A percentile compares a stretch with the other conserved stretches of the same genome.
Conservation (phyloP, 2,329 filamentous ascomycete genomes). For the Allantophomopsis cytisporea region DNA sequence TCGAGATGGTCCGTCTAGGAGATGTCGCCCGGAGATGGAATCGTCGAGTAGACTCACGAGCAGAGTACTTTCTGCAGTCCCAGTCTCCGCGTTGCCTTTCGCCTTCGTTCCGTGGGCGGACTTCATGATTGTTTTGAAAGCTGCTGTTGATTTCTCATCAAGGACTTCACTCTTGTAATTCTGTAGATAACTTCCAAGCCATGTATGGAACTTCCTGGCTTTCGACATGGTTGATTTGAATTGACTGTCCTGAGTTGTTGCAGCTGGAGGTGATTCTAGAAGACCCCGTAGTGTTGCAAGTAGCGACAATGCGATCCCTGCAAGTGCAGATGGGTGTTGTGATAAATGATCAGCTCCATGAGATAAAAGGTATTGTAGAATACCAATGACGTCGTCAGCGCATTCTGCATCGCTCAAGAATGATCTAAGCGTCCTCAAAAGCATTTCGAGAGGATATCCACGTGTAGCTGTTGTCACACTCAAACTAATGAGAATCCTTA, state of each 20-base stretch:
- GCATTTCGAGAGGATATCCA: conserved; percentile 82
- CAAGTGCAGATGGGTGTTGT: conserved; percentile 59
- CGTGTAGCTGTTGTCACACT: conserved; percentile 59
- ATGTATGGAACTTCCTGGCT: conserved; percentile 61
- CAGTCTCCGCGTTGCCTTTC: conserved; percentile 54
- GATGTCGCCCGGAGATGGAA: conserved; percentile 40
- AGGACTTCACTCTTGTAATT: conserved; percentile 35
- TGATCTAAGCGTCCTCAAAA: conserved; percentile 65
- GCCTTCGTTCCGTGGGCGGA: conserved; percentile 55
- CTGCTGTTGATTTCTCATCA: conserved; percentile 26
- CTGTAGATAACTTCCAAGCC: conserved; percentile 60
- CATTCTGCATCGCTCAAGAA: conserved; percentile 78
- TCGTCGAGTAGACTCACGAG: conserved; percentile 71
- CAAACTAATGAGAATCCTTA: conserved; percentile 68
- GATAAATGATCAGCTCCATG: conserved; percentile 52
- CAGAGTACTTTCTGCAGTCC: conserved; percentile 65
- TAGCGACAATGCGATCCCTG: conserved; percentile 67
- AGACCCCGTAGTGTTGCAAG: conserved; percentile 69
- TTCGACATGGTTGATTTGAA: conserved; percentile 65
- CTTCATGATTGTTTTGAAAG: conserved; percentile 54
- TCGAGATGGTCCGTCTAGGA: conserved; percentile 59
- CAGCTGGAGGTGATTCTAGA: conserved; percentile 59
- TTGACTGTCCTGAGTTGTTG: conserved; percentile 75
- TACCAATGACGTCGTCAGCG: conserved; percentile 77
- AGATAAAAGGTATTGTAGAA: conserved; percentile 71